phyloP scores from a whole-genome alignment of 139 green algal species.

The Nannochloris sp. region DNA sequence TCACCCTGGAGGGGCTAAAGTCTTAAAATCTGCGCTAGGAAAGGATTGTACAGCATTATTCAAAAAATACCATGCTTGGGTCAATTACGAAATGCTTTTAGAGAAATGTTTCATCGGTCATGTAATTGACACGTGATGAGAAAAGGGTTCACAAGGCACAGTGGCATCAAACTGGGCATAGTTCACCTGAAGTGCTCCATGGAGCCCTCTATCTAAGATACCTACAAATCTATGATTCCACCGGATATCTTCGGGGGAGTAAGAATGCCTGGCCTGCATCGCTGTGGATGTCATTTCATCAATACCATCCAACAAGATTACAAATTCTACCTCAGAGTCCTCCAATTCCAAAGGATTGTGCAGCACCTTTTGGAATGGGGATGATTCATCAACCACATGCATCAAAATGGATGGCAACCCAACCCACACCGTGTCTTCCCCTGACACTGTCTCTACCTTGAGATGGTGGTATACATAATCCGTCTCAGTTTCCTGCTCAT shows the following conservation, averaged over 20 bases:
- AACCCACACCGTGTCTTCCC: conserved; percentile 34
- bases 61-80: conserved; percentile 87
- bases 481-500: neutral
- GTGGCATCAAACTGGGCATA: conserved; percentile 6
- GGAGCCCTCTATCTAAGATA: neutral
- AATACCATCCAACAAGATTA: conserved; percentile 30
- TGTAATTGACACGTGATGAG: neutral
- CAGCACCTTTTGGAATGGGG: conserved; percentile 30
- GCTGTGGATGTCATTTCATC: conserved; percentile 26
- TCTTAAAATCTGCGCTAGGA: conserved; percentile 64
- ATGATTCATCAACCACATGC: conserved; percentile 35
- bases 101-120: conserved; percentile 64
- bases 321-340: conserved; percentile 25
- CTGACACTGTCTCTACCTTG: neutral
- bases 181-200: conserved; percentile 2
- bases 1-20: conserved; percentile 69
- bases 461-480: conserved; percentile 22
- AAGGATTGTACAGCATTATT: conserved; percentile 84
- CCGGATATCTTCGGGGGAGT: conserved; percentile 25
- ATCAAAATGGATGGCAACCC: conserved; percentile 45
- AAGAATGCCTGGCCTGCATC: conserved; percentile 29
- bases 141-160: neutral
- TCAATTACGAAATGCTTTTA: conserved; percentile 79
- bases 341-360: conserved; percentile 22
- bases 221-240: conserved; percentile 22